Conservation (phyloP, 1,139 yeast genomes). For the Yamadazyma spencermartinsiae region DNA sequence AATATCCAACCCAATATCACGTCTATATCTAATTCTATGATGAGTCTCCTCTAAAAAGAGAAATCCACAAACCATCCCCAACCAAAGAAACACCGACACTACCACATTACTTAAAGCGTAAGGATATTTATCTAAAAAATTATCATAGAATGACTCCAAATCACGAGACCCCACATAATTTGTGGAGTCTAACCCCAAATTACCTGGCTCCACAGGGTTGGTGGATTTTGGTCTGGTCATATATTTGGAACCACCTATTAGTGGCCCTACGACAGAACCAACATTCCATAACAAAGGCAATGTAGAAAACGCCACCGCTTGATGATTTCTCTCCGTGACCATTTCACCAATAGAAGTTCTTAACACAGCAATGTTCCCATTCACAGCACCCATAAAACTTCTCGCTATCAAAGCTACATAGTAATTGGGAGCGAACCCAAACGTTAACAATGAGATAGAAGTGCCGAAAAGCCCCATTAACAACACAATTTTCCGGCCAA, state of each 20-base stretch:
- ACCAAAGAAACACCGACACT: constrained; percentile 43
- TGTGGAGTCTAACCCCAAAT: too few relatives aligned
- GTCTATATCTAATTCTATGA: constrained; percentile 35
- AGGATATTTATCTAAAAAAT: constrained; percentile 35
- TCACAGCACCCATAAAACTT: constrained; percentile 53
- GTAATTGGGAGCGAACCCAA: constrained; percentile 55
- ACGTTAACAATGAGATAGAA: constrained; percentile 43
- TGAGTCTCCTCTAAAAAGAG: constrained; percentile 66
- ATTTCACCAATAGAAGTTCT: constrained; percentile 63
- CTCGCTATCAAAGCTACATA: constrained; percentile 54
- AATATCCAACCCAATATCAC: constrained; percentile 52
- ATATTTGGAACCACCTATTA: constrained; percentile 48
- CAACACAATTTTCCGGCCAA: constrained; percentile 61
- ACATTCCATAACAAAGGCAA: constrained; percentile 61
- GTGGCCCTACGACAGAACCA: constrained; percentile 52
- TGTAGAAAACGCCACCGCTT: constrained; percentile 60
- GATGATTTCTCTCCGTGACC: constrained; percentile 55
- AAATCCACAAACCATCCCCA: constrained; percentile 41
- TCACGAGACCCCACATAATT: constrained; percentile 3
- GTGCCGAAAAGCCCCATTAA: constrained; percentile 54
- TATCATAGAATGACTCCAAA: constrained; percentile 9
- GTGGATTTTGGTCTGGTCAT: constrained; percentile 31
- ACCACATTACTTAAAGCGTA: constrained; percentile 62
- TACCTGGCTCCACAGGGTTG: too few relatives aligned
- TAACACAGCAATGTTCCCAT: constrained; percentile 63